phyloP scores from a whole-genome alignment of 192 early-diverging fungal species.

The Coemansia sp. region DNA sequence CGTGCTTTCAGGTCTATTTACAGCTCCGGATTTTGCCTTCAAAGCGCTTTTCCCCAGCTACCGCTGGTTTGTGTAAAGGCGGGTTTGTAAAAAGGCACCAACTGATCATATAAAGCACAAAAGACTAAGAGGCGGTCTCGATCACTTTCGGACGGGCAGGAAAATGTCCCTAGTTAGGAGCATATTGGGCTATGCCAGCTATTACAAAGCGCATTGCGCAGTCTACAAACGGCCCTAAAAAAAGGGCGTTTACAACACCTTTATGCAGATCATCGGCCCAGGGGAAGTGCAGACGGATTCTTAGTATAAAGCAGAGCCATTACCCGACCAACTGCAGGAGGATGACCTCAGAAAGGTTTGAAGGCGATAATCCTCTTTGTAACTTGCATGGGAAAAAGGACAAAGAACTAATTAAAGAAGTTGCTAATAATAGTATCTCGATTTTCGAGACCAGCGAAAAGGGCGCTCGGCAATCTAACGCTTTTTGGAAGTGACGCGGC shows the following conservation, averaged over 20 bases:
- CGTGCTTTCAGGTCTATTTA: background rate
- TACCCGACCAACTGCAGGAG: too few species aligned
- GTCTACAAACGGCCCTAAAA: background rate
- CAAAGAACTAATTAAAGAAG: background rate
- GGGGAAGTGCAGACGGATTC: background rate
- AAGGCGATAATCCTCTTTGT: background rate
- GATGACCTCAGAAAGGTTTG: background rate
- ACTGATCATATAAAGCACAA: background rate
- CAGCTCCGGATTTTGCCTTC: background rate
- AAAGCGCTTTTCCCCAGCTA: background rate
- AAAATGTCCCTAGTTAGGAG: too few species aligned
- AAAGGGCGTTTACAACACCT: background rate
- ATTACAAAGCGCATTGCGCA: background rate
- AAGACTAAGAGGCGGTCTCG: too few species aligned
- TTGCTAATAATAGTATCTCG: background rate
- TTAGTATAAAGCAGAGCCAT: background rate
- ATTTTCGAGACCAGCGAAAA: background rate
- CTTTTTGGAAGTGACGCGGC: slow-evolving; percentile 52
- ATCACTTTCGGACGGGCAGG: too few species aligned
- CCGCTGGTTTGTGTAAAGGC: background rate
- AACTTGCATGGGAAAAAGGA: background rate
- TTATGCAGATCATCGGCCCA: background rate
- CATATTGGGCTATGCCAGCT: too few species aligned
- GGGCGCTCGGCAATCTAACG: slow-evolving; percentile 21
- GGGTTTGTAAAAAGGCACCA: background rate